Evolutionary conservation across 2,329 filamentous ascomycete genomes (phyloP), one percentile per base, ranked within the genome.

Genomic region (Neophaeococcomyces mojaviensis): DNA sequence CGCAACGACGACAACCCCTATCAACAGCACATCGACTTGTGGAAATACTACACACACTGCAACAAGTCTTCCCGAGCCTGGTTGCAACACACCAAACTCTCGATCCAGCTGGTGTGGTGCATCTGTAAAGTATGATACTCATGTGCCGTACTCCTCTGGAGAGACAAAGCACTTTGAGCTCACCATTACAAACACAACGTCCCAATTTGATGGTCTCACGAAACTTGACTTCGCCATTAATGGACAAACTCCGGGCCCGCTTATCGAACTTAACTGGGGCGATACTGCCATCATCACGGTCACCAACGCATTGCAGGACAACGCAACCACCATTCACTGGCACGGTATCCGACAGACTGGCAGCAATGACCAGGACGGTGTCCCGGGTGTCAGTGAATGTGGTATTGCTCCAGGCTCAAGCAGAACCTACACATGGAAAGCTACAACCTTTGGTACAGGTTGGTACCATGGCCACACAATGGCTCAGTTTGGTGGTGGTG

Each of bases 151-250:
- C 39, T 20, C 31, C 46, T 47, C 49, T n/a, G 45, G 50, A 18
- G 16, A 50, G 5, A 53, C 45, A 30, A 52, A 51, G 45, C 37
- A 36, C n/a, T 56, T 44, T 47, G 36, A 16, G 4, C 45, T 56
- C 30, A 41, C 32, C 1, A 50, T 56, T 32, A 50, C 49, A 10
- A 33, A 42, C 3, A 36, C 32, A 22, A 15, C 24, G 9, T 24
- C 49, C 12, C 35, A 51, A 42, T 51, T 48, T 35, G 52, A 54
- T 34, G 54, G 51, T 35, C 47, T 39, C 33, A 66, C 65, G 15
- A 66, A 73, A 8, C 65, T 68, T 6, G 56, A 83, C 69, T 76
- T 88, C 44, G 77, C 81, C 28, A 83, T 85, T 58, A 83, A 84
- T 58, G 77, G 76, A 7, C 72, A 78, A 35, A 82, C 77, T 49